Evolutionary conservation across 257 asterid genomes (phyloP).

Genomic region (Prunella vulgaris): DNA sequence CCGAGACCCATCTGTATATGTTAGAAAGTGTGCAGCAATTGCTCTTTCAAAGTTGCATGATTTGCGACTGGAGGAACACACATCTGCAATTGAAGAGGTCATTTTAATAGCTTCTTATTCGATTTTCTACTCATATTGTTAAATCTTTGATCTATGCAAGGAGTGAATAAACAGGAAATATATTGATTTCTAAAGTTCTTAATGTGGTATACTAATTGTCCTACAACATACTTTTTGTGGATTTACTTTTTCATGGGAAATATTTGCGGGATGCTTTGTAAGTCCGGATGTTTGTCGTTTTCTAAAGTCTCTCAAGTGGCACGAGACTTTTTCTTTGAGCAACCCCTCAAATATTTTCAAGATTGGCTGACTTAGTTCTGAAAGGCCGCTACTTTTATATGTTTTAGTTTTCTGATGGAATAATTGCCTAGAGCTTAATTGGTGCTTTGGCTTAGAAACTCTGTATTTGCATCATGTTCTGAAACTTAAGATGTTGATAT

Average conservation of each 20-base stretch:
- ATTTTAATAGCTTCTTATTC: conserved; percentile 21
- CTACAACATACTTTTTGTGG: neutral
- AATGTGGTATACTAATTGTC: neutral
- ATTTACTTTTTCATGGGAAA: neutral
- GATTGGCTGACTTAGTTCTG: neutral
- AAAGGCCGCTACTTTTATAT: neutral
- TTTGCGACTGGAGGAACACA: conserved; percentile 79
- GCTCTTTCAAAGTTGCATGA: conserved; percentile 92
- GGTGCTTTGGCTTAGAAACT: neutral
- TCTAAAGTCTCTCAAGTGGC: conserved; percentile 11
- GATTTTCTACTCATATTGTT: neutral
- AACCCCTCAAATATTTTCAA: conserved; percentile 11
- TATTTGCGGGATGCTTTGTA: neutral
- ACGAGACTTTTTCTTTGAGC: conserved; percentile 1
- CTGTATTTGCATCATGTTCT: neutral
- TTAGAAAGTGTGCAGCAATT: conserved; percentile 92
- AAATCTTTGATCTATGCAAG: neutral
- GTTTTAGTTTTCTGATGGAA: neutral
- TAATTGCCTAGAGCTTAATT: neutral
- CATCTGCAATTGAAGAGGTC: conserved; percentile 77
- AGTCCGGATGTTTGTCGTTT: neutral
- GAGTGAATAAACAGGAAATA: neutral
- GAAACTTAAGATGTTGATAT: neutral
- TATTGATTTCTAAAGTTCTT: neutral
- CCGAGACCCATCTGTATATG: conserved; percentile 94